Base-by-base conservation (phyloP, 306 rosid genomes). In the Argentina anserina region DNA sequence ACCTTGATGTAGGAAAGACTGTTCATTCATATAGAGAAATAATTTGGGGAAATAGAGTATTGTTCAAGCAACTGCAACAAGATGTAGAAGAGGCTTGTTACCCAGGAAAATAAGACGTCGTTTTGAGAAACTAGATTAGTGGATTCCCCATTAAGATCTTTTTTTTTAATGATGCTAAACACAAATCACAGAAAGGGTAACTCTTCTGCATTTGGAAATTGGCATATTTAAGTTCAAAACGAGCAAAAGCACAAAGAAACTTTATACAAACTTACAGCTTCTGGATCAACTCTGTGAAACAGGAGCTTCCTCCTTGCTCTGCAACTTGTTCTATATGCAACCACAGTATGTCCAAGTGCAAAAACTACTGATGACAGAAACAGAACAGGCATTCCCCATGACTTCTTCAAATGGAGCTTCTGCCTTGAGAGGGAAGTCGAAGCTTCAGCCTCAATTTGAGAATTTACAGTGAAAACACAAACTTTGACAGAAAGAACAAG, bases 381-480 rank as follows among this genome's bases (percentile, higher is more conserved):
- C 75, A 94, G 81, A 70, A 94, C 90, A 28, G 97, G 99, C 99
- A 94, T 94, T 58, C 99, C 99, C 99, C 97, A 94, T 43, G 99
- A 91, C 86, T 94, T 94, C 82, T 94, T 94, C 74, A 94, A 79
- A 81, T 86, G 99, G 61, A 94, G 91, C 84, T 75, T 89, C 87
- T 79, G 86, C 85, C 87, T 86, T 18, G 95, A 86, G 77, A 76
- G 87, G 75, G 97, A 94, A 70, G 86, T 82, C 1, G 89, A 82
- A 76, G 95, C 92, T 76, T 89, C 97, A 0, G 84, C 97, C 88
- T 89, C 96, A 25, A 90, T 77, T 79, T 94, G 96, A 74, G 97
- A 90, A 84, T 90, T 85, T 67, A 90, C 96, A 21, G 90, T 80
- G 86, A 90, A 94, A 79, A 94, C 81, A 76, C 97, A 94, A 50